phyloP scores from a whole-genome alignment of 83 land plant species.

The Thuja plicata region DNA sequence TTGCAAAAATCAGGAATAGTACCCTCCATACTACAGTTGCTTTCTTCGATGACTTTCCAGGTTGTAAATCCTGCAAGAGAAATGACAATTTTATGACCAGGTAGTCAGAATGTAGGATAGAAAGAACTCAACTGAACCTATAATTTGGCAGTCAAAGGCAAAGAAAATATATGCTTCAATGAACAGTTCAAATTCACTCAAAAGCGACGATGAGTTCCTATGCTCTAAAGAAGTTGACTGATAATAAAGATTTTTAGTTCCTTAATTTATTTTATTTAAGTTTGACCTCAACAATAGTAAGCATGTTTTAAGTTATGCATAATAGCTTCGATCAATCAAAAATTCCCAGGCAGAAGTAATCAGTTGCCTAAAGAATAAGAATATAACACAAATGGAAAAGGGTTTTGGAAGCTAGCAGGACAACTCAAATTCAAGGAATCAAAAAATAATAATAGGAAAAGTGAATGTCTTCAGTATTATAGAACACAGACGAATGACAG shows the following conservation, averaged over 20 bases:
- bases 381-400: neutral
- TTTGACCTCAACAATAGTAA: neutral
- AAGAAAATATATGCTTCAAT: neutral
- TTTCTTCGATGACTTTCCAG: constrained; percentile 34
- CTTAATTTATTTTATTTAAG: neutral
- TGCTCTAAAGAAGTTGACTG: neutral
- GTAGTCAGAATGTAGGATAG: neutral
- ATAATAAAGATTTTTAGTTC: neutral
- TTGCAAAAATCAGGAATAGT: constrained; percentile 39
- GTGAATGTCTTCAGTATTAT: neutral
- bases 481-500: neutral
- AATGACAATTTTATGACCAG: neutral
- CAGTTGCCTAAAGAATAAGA: neutral
- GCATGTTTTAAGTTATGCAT: neutral
- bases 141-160: too few species aligned
- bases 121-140: neutral
- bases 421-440: neutral
- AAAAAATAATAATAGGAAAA: neutral
- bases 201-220: neutral
- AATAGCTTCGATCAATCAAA: neutral
- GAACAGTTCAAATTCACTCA: neutral
- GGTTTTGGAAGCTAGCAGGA: neutral
- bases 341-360: neutral
- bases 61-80: constrained; percentile 32
- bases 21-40: constrained; percentile 37